phyloP scores from a whole-genome alignment of 225 moss, liverwort and hornwort genomes.

The Asterella californica region DNA sequence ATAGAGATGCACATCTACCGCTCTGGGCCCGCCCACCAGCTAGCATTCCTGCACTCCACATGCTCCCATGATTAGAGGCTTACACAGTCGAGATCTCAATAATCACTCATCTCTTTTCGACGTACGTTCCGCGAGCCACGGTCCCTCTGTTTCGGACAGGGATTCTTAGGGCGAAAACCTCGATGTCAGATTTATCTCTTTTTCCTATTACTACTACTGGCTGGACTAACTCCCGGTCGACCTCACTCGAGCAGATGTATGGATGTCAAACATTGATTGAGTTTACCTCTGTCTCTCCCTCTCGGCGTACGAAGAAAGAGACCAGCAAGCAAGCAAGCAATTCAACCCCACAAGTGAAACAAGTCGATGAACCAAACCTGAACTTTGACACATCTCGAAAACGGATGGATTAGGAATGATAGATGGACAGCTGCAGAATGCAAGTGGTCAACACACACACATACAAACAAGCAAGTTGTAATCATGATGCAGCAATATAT shows the following conservation, averaged over 20 bases:
- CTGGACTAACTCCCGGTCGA: neutral
- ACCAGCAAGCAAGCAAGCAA: neutral
- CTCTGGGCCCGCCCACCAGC: conserved; percentile 1
- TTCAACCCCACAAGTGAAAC: neutral
- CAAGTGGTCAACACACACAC: no score
- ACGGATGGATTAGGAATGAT: neutral
- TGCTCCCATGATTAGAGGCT: neutral
- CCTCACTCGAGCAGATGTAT: neutral
- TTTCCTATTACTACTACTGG: neutral
- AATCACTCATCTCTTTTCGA: neutral
- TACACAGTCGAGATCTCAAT: neutral
- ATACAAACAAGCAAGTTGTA: neutral
- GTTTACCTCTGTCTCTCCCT: neutral
- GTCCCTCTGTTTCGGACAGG: neutral
- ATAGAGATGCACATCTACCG: neutral
- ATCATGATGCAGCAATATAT: neutral
- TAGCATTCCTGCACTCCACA: conserved; percentile 3
- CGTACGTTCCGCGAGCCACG: neutral
- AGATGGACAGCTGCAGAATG: neutral
- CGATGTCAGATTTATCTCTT: neutral
- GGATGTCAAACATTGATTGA: neutral
- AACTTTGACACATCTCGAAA: neutral
- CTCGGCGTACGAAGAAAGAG: neutral
- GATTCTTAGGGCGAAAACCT: neutral
- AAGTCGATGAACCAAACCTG: neutral